phyloP scores from a whole-genome alignment of 2,329 filamentous ascomycete species.

The Tetracladium maxilliforme region DNA sequence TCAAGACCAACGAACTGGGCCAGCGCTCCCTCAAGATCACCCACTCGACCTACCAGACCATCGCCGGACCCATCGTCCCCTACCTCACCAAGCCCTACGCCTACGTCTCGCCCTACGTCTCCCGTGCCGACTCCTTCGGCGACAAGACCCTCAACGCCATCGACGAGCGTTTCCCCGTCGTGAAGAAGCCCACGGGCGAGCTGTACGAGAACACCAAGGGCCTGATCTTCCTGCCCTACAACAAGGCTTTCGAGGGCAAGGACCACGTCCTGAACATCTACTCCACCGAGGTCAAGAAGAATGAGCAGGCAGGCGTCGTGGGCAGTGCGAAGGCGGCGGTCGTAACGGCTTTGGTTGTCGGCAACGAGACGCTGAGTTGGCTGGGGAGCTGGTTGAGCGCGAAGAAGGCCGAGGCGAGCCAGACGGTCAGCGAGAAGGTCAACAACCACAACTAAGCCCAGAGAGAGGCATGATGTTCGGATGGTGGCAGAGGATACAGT shows the following conservation, averaged over 20 bases:
- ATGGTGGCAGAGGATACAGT: no score
- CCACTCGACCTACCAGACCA: slow-evolving; percentile 58
- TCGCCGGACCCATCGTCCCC: slow-evolving; percentile 66
- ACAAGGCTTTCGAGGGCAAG: slow-evolving; percentile 44
- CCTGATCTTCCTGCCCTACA: slow-evolving; percentile 46
- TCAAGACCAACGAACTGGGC: slow-evolving; percentile 72
- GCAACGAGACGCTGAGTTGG: slow-evolving; percentile 48
- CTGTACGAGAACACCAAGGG: slow-evolving; percentile 49
- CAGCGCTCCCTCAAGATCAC: slow-evolving; percentile 68
- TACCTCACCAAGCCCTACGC: slow-evolving; percentile 67
- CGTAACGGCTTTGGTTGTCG: slow-evolving; percentile 51
- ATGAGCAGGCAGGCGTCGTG: slow-evolving; percentile 47
- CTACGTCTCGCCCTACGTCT: slow-evolving; percentile 73
- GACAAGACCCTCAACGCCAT: slow-evolving; percentile 56
- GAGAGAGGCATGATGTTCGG: no score
- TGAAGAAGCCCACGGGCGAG: slow-evolving; percentile 63
- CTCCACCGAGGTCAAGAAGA: slow-evolving; percentile 44
- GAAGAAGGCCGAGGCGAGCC: slow-evolving; percentile 48
- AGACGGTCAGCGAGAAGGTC: slow-evolving; percentile 30
- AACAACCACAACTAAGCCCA: no score
- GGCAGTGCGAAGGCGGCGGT: slow-evolving; percentile 56
- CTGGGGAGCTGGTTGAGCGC: slow-evolving; percentile 40
- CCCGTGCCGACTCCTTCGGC: slow-evolving; percentile 65
- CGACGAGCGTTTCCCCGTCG: slow-evolving; percentile 54
- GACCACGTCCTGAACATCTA: slow-evolving; percentile 46